Base-by-base conservation (phyloP, 768 basidiomycete genomes). In the Tricholoma flavovirens region DNA sequence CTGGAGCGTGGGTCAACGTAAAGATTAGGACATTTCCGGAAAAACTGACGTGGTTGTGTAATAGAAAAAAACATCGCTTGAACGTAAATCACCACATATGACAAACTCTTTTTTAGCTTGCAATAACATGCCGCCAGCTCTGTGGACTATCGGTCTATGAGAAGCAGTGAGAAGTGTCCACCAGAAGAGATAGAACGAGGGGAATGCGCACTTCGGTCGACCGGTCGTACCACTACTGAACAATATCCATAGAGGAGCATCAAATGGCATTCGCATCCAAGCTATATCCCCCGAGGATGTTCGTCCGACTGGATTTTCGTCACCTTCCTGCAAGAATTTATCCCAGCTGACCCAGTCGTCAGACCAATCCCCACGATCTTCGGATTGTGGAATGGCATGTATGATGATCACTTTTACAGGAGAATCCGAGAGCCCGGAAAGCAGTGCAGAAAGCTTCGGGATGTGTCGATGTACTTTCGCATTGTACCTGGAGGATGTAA, bases 171-270 rank as follows among this genome's bases (percentile, higher is more conserved):
- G 24, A 58, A 15, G 60, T 49, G 57, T 30, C 30, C 9, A 29
- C 11, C 26, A 51, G 43, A 29, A 22, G 49, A 52, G 17, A 30
- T 54, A 49, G 33, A 36, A 52, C 55, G 38, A 33, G 49, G 22
- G 14, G 29, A 19, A 53, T 30, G 68, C 79, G 58, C 69, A 84
- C 84, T 86, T 86, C 32, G 84, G 84, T 24, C 75, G 71, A 49
- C 90, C 90, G 32, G 90, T 93, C 29, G 90, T 92, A 10, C 90
- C 90, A 51, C 86, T 88, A 59, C 86, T 88, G 72, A 92, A 92
- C 29, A 92, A 76, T 58, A 93, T 87, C 89, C 89, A 92, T 7
- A 92, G 76, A n/a, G 90, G 90, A 66, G 83, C 77, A 67, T 90
- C 82, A 70, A 92, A 92, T 11, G 76, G 70, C 36, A 78, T 74